Evolutionary conservation across 768 basidiomycete genomes (phyloP).

Genomic region (Russula olivacea): DNA sequence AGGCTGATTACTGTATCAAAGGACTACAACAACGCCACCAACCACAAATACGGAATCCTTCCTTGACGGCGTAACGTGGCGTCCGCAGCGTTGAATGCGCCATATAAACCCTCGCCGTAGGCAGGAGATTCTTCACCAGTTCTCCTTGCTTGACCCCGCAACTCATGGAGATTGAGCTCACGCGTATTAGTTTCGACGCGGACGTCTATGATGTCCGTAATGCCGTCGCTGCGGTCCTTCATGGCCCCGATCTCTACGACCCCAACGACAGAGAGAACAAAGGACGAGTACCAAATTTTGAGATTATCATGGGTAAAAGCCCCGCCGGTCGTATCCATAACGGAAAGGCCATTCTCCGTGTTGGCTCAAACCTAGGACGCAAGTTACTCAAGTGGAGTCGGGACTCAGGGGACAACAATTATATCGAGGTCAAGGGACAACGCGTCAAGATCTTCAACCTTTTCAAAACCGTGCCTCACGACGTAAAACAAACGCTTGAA

Average conservation of each 20-base stretch:
- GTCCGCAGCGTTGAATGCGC: not conserved
- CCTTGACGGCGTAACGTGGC: not conserved
- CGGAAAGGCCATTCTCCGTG: constrained; percentile 39
- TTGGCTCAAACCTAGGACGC: constrained; percentile 34
- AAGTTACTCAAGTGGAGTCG: constrained; percentile 44
- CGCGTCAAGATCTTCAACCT: constrained; percentile 25
- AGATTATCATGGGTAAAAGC: constrained; percentile 47
- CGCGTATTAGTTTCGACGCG: constrained; percentile 34
- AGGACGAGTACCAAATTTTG: constrained; percentile 49
- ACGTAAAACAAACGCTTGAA: constrained; percentile 27
- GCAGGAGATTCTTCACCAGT: not conserved
- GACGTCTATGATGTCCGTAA: constrained; percentile 54
- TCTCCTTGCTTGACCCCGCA: not conserved
- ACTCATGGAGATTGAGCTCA: constrained; percentile 38
- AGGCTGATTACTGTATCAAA: not conserved
- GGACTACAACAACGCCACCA: not conserved
- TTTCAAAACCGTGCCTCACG: not conserved
- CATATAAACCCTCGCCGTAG: not conserved
- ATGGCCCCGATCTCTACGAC: constrained; percentile 45
- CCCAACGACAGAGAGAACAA: constrained; percentile 31
- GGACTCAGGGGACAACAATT: constrained; percentile 30
- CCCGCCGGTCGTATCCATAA: constrained; percentile 50
- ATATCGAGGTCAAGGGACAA: constrained; percentile 26
- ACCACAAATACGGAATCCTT: not conserved
- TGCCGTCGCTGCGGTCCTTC: constrained; percentile 50